Percentiles rank a stretch among this genome's conserved stretches.
Evolutionary conservation across 257 asterid genomes (phyloP).

Genomic region (Ligustrum vulgare): DNA sequence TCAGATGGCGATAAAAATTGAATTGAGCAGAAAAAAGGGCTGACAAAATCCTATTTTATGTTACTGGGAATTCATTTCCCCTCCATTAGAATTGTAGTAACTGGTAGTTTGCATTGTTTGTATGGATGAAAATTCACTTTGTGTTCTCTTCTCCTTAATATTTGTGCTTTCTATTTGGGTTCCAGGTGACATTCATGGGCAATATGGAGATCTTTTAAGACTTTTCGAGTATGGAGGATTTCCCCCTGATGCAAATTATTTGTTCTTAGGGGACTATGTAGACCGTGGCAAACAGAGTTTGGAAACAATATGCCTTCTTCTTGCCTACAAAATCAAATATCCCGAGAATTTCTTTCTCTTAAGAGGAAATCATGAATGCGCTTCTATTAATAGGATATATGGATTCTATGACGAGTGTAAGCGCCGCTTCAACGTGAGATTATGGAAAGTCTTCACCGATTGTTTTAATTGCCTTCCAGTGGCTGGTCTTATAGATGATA

Average conservation of each 20-base stretch:
- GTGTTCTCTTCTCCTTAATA: neutral
- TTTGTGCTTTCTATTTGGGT: slow-evolving; percentile 13
- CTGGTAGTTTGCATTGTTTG: neutral
- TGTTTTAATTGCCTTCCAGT: slow-evolving; percentile 80
- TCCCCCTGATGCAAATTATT: slow-evolving; percentile 77
- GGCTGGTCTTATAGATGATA: slow-evolving; percentile 74
- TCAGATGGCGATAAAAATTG: neutral
- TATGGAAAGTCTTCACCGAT: slow-evolving; percentile 69
- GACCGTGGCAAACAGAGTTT: slow-evolving; percentile 79
- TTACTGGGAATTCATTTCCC: neutral
- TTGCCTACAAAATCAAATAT: slow-evolving; percentile 73
- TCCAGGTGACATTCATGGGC: slow-evolving; percentile 79
- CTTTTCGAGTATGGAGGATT: slow-evolving; percentile 70
- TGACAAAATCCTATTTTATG: neutral
- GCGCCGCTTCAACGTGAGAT: slow-evolving; percentile 66
- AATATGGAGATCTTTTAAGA: slow-evolving; percentile 72
- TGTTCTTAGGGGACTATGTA: slow-evolving; percentile 73
- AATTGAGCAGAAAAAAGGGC: neutral
- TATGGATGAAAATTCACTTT: neutral
- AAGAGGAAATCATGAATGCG: slow-evolving; percentile 76
- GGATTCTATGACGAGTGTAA: slow-evolving; percentile 78
- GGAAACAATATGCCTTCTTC: slow-evolving; percentile 73
- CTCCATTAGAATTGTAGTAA: neutral
- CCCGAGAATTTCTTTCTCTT: slow-evolving; percentile 76
- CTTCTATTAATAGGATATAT: slow-evolving; percentile 71